Evolutionary conservation across 2,329 filamentous ascomycete species (phyloP), one percentile per base, ranked within the genome.

Genomic region (Coniella vitis): DNA sequence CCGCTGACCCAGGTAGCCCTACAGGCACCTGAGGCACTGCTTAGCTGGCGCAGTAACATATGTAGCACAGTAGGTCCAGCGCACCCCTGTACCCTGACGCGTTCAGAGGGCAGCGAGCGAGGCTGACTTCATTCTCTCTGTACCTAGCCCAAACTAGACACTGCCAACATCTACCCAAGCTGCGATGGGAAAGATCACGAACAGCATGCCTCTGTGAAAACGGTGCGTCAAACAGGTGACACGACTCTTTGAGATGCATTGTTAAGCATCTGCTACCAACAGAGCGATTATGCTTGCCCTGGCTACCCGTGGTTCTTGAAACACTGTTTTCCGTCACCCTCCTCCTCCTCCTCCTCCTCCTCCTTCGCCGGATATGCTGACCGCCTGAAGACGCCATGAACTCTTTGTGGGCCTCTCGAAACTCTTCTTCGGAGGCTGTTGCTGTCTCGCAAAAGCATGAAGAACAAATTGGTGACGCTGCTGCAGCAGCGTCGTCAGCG

Each of bases 381-480:
- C 40, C 43, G 22, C 31, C 38, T 13, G 29, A 38, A 37, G 51
- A 22, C 42, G 45, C 32, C 31, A 58, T 58, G 56, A 58, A 54
- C 49, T 53, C 55, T 12, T 40, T 58, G 17, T 58, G 56, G 56
- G 20, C 48, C 10, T 53, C 54, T 19, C 39, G 52, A 39, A 31
- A 49, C 22, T 47, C 51, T 9, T 47, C 51, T 9, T 47, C 36
- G 34, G 53, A 57, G 29, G 43, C 41, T 14, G 43, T 39, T 10
- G 20, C 49, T 12, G 29, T 46, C 16, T 17, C 47, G 12, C 31
- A 10, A 32, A 46, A 38, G 35, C 42, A 49, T 19, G 39, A 47
- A 16, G 40, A 48, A 14, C 51, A 52, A 38, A 48, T 48, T 22
- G 47, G 13, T 20, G 47, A 39, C 16, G 44, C 46, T 17, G 32